phyloP scores from a whole-genome alignment of 495 filamentous ascomycete genomes.

The Penicillium desertorum region DNA sequence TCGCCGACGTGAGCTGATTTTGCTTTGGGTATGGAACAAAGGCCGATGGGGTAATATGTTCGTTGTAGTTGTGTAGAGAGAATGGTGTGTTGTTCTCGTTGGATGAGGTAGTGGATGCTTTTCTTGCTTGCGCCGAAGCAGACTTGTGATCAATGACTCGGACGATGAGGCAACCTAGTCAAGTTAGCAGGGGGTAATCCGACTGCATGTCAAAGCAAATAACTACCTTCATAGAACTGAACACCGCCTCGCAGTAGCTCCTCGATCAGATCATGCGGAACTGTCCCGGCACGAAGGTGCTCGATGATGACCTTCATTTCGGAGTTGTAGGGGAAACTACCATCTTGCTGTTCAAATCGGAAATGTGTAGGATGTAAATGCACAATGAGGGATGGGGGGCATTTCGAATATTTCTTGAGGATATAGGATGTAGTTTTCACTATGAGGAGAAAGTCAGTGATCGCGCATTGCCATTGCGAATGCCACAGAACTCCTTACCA shows the following conservation, averaged over 20 bases:
- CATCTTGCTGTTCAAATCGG: conserved; percentile 92
- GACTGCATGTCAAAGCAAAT: conserved; percentile 1
- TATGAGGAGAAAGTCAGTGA: conserved; percentile 26
- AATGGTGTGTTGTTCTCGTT: conserved; percentile 67
- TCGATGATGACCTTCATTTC: conserved; percentile 84
- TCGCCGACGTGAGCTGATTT: conserved; percentile 45
- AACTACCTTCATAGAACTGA: conserved; percentile 82
- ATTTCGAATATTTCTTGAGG: conserved; percentile 74
- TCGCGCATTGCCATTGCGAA: conserved; percentile 14
- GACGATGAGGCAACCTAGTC: conserved; percentile 81
- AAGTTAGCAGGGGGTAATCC: conserved; percentile 5
- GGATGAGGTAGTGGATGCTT: conserved; percentile 50
- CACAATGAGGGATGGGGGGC: conserved; percentile 76
- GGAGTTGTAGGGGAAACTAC: conserved; percentile 84
- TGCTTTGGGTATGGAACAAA: conserved; percentile 77
- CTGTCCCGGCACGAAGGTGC: conserved; percentile 64
- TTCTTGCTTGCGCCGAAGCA: conserved; percentile 54
- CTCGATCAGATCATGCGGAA: conserved; percentile 74
- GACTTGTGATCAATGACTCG: conserved; percentile 84
- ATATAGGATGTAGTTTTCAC: conserved; percentile 74
- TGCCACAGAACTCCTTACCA: conserved; percentile 33
- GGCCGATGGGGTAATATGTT: conserved; percentile 82
- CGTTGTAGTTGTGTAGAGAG: conserved; percentile 88
- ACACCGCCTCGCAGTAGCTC: conserved; percentile 65
- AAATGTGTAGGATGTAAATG: conserved; percentile 85